A percentile compares a stretch with the other conserved stretches of the same genome.
Conservation (phyloP, 768 basidiomycete genomes). For the Rhodotorula paludigena region DNA sequence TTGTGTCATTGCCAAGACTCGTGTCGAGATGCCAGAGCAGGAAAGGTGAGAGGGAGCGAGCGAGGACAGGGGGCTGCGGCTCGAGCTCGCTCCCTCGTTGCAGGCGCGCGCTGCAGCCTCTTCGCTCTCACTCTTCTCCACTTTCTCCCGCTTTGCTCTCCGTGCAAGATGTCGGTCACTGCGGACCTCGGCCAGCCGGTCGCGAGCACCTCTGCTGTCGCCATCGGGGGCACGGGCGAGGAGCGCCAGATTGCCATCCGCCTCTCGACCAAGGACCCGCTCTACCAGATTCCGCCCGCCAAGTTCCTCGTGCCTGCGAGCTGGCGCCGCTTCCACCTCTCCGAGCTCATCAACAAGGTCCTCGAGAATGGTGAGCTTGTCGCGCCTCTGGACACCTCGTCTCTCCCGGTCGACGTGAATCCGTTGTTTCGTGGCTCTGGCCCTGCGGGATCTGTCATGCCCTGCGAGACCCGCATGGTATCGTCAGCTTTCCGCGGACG, state of each 20-base stretch:
- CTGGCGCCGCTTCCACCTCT: slow-evolving; percentile 94
- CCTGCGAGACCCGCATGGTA: too few species aligned
- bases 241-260: slow-evolving; percentile 41
- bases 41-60: too few species aligned
- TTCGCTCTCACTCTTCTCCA: not conserved
- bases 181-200: slow-evolving; percentile 21
- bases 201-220: slow-evolving; percentile 24
- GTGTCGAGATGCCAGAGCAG: too few species aligned
- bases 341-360: slow-evolving; percentile 93
- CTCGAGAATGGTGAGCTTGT: slow-evolving; percentile 48
- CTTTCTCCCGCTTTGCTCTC: not conserved
- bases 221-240: not conserved
- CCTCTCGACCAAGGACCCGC: slow-evolving; percentile 66
- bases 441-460: too few species aligned
- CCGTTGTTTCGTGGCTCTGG: too few species aligned
- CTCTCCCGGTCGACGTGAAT: not conserved
- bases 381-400: not conserved
- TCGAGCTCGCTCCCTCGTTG: not conserved
- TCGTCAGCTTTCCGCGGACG: not conserved
- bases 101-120: not conserved
- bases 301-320: slow-evolving; percentile 85
- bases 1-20: too few species aligned
- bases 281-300: slow-evolving; percentile 71
- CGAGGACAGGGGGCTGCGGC: too few species aligned
- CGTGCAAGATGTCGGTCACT: not conserved